phyloP scores from a whole-genome alignment of 345 rosid genomes.

The Arabidopsis thaliana region DNA sequence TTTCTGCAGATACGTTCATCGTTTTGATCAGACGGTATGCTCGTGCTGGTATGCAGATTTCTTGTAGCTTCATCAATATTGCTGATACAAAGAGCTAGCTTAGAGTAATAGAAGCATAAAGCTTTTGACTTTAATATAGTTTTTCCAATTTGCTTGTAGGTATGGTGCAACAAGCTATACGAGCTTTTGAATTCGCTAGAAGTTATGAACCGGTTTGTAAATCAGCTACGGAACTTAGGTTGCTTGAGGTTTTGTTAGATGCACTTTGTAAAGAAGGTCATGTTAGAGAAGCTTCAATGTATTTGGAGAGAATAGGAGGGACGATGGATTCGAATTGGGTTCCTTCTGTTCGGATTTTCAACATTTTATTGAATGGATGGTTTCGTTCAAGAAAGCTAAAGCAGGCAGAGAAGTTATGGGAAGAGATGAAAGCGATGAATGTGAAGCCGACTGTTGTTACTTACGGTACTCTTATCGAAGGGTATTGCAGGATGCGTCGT shows the following conservation, averaged over 20 bases:
- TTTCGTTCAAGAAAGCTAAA: conserved; percentile 66
- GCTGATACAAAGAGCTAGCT: conserved; percentile 1
- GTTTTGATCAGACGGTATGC: conserved; percentile 79
- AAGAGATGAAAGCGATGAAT: conserved; percentile 60
- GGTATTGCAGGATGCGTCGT: conserved; percentile 70
- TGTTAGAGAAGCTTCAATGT: conserved; percentile 62
- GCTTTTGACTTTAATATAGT: conserved; percentile 7
- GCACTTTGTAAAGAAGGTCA: conserved; percentile 81
- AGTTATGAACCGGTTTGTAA: conserved; percentile 46
- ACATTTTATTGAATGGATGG: conserved; percentile 86
- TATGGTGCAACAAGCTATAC: conserved; percentile 65
- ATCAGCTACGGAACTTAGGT: conserved; percentile 44
- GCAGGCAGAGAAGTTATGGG: conserved; percentile 77
- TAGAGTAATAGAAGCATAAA: neutral
- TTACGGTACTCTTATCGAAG: conserved; percentile 83
- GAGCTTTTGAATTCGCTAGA: conserved; percentile 66
- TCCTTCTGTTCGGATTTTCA: conserved; percentile 66
- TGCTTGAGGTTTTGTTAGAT: conserved; percentile 81
- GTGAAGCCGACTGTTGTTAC: conserved; percentile 70
- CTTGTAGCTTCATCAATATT: conserved; percentile 19
- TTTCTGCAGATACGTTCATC: conserved; percentile 68
- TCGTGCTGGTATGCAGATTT: conserved; percentile 66
- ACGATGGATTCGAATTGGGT: conserved; percentile 51
- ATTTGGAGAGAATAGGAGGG: conserved; percentile 49
- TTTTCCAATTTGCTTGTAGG: conserved; percentile 50